Evolutionary conservation across 805 yeast species (phyloP).

Genomic region (Dipodascopsis uninucleata): DNA sequence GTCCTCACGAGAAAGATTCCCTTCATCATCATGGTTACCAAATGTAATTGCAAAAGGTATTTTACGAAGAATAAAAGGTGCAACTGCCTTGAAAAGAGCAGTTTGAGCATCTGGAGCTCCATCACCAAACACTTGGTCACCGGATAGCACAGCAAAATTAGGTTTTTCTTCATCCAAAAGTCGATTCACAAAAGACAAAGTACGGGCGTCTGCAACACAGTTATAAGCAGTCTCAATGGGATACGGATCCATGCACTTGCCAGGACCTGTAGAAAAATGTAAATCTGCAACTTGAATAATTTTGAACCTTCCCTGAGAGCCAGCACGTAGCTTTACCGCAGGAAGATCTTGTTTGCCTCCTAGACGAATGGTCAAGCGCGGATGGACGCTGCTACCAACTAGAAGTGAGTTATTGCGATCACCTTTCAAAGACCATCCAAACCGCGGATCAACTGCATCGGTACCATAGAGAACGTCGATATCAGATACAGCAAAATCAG

Average conservation of each 20-base stretch:
- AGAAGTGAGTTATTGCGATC: conserved; percentile 24
- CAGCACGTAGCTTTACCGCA: conserved; percentile 38
- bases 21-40: conserved; percentile 96
- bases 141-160: conserved; percentile 79
- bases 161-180: conserved; percentile 77
- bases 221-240: conserved; percentile 34
- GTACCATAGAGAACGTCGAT: conserved; percentile 69
- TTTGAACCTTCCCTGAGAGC: conserved; percentile 55
- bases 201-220: conserved; percentile 78
- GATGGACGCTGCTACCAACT: conserved; percentile 28
- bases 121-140: conserved; percentile 87
- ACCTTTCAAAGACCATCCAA: conserved; percentile 54
- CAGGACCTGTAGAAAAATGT: conserved; percentile 82
- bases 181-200: conserved; percentile 55
- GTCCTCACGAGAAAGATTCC: conserved; percentile 56
- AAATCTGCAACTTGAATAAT: conserved; percentile 82
- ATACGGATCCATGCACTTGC: conserved; percentile 64
- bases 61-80: conserved; percentile 59
- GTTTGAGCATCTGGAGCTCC: conserved; percentile 77
- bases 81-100: conserved; percentile 69
- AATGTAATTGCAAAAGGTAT: conserved; percentile 83
- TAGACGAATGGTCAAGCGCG: conserved; percentile 33
- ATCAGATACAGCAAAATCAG: conserved; percentile 47
- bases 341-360: conserved; percentile 23
- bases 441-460: conserved; percentile 74